Base-by-base conservation (phyloP, 495 filamentous ascomycete species). In the Lasiosphaeris hirsuta region DNA sequence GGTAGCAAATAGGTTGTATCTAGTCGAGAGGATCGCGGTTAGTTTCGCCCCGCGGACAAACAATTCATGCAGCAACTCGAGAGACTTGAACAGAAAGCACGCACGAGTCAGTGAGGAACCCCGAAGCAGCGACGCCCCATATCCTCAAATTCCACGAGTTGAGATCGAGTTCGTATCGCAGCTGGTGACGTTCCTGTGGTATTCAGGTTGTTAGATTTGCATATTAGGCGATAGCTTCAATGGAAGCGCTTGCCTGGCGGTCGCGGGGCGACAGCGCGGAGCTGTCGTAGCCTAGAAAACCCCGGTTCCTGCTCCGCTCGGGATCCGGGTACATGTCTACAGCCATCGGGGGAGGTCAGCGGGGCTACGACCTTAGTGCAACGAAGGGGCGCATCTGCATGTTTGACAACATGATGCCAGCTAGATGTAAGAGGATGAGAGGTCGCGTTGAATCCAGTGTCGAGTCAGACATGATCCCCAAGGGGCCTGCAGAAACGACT, bases 91-190 rank as follows among this genome's bases (percentile, higher is more conserved):
- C 10, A 46, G 51, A 17, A 64, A 51, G 13, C 57, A 65, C 78
- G 49, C 82, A 89, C 58, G 82, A 83, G 70, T 86, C 84, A 9
- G 86, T 84, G 51, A 89, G 81, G 63, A 89, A 89, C 14, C 86
- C 86, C 1, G 84, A 80, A 14, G 81, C 84, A 10, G 85, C 84
- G 4, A 89, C 86, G 7, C 80, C 67, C 69, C 71, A 75, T 33
- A 76, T 71, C 38, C 71, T 60, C 59, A 72, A 54, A 42, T 75
- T 73, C 70, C 70, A 73, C 1, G 66, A 68, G 51, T 73, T 73
- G 35, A 73, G 64, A 44, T 73, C 67, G 15, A 73, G 63, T 45
- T 71, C 66, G 48, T 69, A 71, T 18, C 70, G 66, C 30, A 73
- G 43, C 34, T 73, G 70, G 23, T 66, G 61, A 44, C 70, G 70